A percentile compares a stretch with the other conserved stretches of the same genome.
Evolutionary conservation across 768 basidiomycete species (phyloP).

Genomic region (Lyophyllum semitale): DNA sequence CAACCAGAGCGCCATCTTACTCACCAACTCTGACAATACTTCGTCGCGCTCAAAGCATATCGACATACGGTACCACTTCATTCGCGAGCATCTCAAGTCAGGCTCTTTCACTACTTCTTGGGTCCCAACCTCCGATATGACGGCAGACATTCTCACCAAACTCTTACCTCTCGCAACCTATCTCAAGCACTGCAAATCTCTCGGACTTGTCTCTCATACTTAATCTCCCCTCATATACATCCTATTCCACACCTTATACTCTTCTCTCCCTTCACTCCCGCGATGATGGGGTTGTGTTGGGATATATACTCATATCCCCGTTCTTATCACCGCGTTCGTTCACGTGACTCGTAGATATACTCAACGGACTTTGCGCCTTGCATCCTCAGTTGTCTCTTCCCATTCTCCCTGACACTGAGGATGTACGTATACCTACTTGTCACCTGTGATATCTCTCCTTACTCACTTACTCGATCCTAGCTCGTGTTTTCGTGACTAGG

Average conservation of each 20-base stretch:
- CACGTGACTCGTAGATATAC: background rate
- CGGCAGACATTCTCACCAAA: constrained; percentile 45
- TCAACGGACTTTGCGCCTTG: background rate
- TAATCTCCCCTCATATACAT: background rate
- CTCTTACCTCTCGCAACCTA: constrained; percentile 18
- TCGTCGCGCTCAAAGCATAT: constrained; percentile 28
- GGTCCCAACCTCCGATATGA: constrained; percentile 32
- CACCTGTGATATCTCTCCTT: background rate
- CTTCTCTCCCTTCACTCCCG: background rate
- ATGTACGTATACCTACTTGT: background rate
- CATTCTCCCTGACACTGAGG: background rate
- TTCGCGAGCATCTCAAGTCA: constrained; percentile 28
- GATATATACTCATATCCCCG: background rate
- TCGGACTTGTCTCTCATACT: constrained; percentile 8
- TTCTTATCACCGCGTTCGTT: background rate
- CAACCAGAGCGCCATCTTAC: constrained; percentile 15
- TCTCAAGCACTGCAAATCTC: constrained; percentile 10
- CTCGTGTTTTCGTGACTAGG: background rate
- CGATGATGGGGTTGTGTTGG: background rate
- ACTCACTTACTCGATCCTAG: background rate
- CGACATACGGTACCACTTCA: constrained; percentile 30
- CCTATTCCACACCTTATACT: background rate
- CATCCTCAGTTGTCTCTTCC: background rate
- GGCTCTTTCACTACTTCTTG: constrained; percentile 22
- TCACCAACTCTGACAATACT: constrained; percentile 18